These are phyloP conservation scores for Xylaria sp. DNA, from an alignment of 2,329 filamentous ascomycete genomes.

Conservation along the genomic window DNA sequence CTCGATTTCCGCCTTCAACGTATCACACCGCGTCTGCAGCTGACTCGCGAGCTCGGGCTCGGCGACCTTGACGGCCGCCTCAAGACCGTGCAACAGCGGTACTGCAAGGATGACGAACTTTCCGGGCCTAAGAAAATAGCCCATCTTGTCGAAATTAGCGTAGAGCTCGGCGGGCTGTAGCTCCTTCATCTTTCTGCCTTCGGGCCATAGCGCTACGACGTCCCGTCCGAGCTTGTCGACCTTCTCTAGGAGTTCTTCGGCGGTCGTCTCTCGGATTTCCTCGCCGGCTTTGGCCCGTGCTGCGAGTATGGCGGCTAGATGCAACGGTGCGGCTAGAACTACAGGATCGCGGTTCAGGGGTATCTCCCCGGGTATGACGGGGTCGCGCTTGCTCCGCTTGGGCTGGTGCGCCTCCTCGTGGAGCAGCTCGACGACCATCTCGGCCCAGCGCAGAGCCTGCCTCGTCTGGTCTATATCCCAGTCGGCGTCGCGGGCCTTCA, in stretches of 20 bases:
- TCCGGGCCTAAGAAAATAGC: conserved; percentile 52
- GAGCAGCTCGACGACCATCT: conserved; percentile 62
- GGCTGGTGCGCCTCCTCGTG: conserved; percentile 56
- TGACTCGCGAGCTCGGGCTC: conserved; percentile 51
- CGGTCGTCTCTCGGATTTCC: conserved; percentile 45
- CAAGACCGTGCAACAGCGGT: conserved; percentile 58
- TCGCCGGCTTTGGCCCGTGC: conserved; percentile 49
- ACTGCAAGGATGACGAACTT: conserved; percentile 52
- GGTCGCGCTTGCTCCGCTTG: conserved; percentile 32
- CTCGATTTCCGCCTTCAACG: conserved; percentile 53
- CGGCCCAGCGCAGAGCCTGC: conserved; percentile 59
- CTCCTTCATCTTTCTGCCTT: conserved; percentile 51
- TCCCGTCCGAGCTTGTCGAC: conserved; percentile 53
- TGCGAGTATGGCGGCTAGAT: conserved; percentile 57
- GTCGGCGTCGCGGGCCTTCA: conserved; percentile 55
- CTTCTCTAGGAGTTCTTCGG: conserved; percentile 49
- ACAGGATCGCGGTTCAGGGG: conserved; percentile 58
- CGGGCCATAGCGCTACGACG: conserved; percentile 57
- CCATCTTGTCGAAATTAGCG: conserved; percentile 42
- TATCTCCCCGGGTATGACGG: conserved; percentile 36
- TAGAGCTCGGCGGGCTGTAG: conserved; percentile 53
- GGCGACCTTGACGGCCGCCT: conserved; percentile 56
- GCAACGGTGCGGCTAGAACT: conserved; percentile 56
- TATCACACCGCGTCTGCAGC: conserved; percentile 56
- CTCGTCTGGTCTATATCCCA: conserved; percentile 53